Evolutionary conservation across 768 basidiomycete species (phyloP), one percentile per base, ranked within the genome.

Genomic region (Pisolithus microcarpus): DNA sequence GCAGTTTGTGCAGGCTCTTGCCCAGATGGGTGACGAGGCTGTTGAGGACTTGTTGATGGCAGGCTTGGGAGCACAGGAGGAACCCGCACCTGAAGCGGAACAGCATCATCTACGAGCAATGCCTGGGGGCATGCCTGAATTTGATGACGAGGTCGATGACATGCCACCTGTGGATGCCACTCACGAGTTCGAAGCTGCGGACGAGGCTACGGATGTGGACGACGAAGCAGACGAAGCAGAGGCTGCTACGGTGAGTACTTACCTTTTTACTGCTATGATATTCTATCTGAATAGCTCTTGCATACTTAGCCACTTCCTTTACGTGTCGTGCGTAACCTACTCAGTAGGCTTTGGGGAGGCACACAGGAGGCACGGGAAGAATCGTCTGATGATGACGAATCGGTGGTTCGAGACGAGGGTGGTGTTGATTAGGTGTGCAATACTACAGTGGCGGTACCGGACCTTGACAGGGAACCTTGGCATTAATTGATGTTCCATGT

Each of bases 331-430:
- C 72, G 81, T 10, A 82, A 80, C 57, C 65, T 87, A 7, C 52
- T 87, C 38, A 76, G 75, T 46, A 68, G 81, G 8, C 75, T 87
- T 55, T 86, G 80, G 78, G 80, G 74, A 37, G 62, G 65, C 11
- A 74, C 47, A 59, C 72, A 45, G 0, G 48, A 42, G 3, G 51
- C 47, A 24, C 53, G 36, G 23, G 54, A 56, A 23, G 58, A 61
- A 19, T 63, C 61, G 10, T 61, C 61, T 8, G 56, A 57, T 36
- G 60, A 44, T 2, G 10, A 16, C 2, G 40, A 50, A 51, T 31
- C 28, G 5, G 28, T 50, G 42, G 30, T 43, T 28, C 21, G 49
- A 28, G 49, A 39, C 24, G 26, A 21, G 16, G 38, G 16, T 23
- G 24, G 36, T 21, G 47, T 38, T 10, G 24, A 48, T 19, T 48